A percentile compares a stretch with the other conserved stretches of the same genome.
Conservation (phyloP, 2,329 filamentous ascomycete genomes). For the Aureobasidium pullulans region DNA sequence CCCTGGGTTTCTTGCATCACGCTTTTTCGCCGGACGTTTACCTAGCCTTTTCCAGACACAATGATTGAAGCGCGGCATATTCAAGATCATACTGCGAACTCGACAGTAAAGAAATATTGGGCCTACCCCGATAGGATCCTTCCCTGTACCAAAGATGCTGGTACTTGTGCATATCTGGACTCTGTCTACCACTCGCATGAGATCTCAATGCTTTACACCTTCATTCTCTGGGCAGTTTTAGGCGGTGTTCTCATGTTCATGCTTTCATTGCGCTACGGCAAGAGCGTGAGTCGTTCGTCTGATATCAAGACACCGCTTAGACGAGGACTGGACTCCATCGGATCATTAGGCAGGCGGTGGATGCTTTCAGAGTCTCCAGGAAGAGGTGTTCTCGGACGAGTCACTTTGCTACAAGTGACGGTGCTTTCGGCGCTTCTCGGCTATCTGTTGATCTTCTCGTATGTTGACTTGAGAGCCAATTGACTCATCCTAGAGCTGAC, state of each 20-base stretch:
- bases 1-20: background rate
- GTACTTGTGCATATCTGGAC: conserved; percentile 53
- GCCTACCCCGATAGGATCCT: conserved; percentile 48
- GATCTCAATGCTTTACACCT: conserved; percentile 48
- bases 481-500: background rate
- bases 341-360: conserved; percentile 40
- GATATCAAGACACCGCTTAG: conserved; percentile 20
- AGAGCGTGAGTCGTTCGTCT: background rate
- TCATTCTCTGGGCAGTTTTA: conserved; percentile 51
- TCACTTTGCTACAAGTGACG: conserved; percentile 60
- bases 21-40: background rate
- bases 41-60: background rate
- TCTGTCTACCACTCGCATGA: conserved; percentile 49
- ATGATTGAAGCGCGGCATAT: conserved; percentile 21
- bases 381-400: conserved; percentile 54
- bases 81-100: conserved; percentile 24
- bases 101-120: conserved; percentile 39
- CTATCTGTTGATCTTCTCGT: conserved; percentile 62
- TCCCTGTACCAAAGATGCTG: conserved; percentile 51
- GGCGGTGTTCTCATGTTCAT: conserved; percentile 41
- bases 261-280: conserved; percentile 26
- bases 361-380: conserved; percentile 55
- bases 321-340: conserved; percentile 29
- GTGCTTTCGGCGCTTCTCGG: conserved; percentile 50
- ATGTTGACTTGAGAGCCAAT: conserved; percentile 1